Evolutionary conservation across 441 rosid species (phyloP).

Genomic region (Populus hybrid): DNA sequence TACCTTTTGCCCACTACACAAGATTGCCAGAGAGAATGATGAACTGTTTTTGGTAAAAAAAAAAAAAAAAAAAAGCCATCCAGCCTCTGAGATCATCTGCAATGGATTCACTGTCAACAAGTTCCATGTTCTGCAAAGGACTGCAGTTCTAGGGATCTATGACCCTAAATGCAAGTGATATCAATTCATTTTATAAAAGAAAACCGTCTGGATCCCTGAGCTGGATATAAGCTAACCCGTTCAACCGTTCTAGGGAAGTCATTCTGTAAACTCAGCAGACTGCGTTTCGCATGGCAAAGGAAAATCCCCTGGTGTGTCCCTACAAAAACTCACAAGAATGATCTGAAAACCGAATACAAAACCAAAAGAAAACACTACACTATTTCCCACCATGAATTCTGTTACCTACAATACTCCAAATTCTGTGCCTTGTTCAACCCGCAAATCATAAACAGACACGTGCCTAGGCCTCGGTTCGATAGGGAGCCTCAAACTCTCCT

Average conservation of each 20-base stretch:
- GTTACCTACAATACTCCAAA: conserved; percentile 56
- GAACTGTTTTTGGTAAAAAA: neutral
- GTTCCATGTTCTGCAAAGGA: neutral
- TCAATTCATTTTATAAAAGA: conserved; percentile 82
- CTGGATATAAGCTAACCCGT: conserved; percentile 46
- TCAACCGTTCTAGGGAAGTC: conserved; percentile 36
- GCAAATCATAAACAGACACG: conserved; percentile 93
- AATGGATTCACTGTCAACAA: neutral
- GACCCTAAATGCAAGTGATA: conserved; percentile 67
- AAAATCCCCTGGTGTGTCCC: conserved; percentile 79
- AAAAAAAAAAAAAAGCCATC: neutral
- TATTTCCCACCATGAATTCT: neutral
- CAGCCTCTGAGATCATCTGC: neutral
- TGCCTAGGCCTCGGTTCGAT: conserved; percentile 61
- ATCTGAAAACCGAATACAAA: neutral
- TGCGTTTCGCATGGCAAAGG: conserved; percentile 83
- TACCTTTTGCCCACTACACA: neutral
- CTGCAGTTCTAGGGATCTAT: conserved; percentile 39
- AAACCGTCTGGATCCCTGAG: conserved; percentile 94
- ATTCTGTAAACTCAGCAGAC: conserved; percentile 73
- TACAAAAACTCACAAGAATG: conserved; percentile 27
- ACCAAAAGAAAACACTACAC: neutral
- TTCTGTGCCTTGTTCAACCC: conserved; percentile 92
- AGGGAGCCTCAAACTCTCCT: conserved; percentile 64
- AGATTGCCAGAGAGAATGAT: neutral